Evolutionary conservation across 352 stramenopile genomes (phyloP), one percentile per base, ranked within the genome.

Genomic region (Phytophthora boehmeriae): DNA sequence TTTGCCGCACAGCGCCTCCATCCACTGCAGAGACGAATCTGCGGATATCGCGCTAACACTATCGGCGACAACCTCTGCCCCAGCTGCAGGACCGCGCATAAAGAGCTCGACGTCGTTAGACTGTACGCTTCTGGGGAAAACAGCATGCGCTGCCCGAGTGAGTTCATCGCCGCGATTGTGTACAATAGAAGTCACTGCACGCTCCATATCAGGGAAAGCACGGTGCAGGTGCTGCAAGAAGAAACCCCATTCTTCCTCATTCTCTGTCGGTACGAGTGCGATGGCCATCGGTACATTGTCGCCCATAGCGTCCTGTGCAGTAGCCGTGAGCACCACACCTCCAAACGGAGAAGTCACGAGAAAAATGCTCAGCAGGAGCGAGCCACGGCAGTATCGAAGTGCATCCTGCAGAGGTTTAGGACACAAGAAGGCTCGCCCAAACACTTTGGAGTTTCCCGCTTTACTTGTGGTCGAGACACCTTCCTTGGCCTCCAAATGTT

Each of bases 271-370:
- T 8, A 71, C 81, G 34, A 93, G 74, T 2, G 63, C 80, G 35
- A 93, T 69, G 0, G 84, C 84, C 32, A 93, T 64, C 8, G 84
- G 81, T 3, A 93, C 70, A 57, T 90, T 88, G 42, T 93, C 82
- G 0, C 84, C 81, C 81, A 93, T 88, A 0, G 81, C 79, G 28
- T 93, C 84, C 54, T 93, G 81, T 14, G 78, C 77, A 4, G 80
- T 91, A 11, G 76, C 81, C 6, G 78, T 85, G 58, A 93, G 82
- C 36, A 93, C 78, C 3, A 89, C 66, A 36, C 81, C 84, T 28
- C 84, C 84, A 59, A 88, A 78, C 10, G 78, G 71, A 1, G 81
- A 90, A 30, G 81, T 91, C 39, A 89, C 66, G 14, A 87, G 50
- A 39, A 91, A 90, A 6, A 90, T 77, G 49, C 81, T 93, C 11